phyloP scores from a whole-genome alignment of 2,329 filamentous ascomycete species.

The Pestalotiopsis sp. region DNA sequence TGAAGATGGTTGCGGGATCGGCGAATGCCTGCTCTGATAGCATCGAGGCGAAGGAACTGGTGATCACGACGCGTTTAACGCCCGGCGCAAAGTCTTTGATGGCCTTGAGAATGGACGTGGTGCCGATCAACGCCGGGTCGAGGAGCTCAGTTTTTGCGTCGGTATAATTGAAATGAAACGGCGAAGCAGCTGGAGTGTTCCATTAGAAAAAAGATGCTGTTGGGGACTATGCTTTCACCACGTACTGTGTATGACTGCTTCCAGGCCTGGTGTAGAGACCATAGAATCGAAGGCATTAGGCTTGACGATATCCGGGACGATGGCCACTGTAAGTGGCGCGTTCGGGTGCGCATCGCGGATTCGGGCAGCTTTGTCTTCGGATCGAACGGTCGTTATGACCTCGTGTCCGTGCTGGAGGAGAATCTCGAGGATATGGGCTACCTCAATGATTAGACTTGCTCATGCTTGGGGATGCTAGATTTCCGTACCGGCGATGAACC shows the following conservation, averaged over 20 bases:
- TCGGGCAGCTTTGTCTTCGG: constrained; percentile 27
- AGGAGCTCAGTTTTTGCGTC: constrained; percentile 48
- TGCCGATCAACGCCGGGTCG: constrained; percentile 56
- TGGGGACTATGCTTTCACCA: neutral
- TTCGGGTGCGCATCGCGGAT: constrained; percentile 15
- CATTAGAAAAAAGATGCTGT: too few relatives aligned
- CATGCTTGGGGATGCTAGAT: neutral
- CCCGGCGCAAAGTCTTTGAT: constrained; percentile 56
- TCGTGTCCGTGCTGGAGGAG: constrained; percentile 12
- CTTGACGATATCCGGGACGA: neutral
- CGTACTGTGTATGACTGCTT: neutral
- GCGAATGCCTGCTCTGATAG: too few relatives aligned
- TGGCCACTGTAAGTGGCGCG: neutral
- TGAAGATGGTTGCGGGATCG: constrained; percentile 28
- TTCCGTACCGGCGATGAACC: constrained; percentile 20
- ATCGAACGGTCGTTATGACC: constrained; percentile 29
- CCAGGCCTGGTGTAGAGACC: neutral
- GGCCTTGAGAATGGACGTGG: constrained; percentile 69
- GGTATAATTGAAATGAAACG: neutral
- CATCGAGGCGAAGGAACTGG: neutral
- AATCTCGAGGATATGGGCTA: neutral
- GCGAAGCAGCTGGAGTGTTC: too few relatives aligned
- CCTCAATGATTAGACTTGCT: neutral
- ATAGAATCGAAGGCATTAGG: neutral
- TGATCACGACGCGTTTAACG: constrained; percentile 68